Evolutionary conservation across 768 basidiomycete species (phyloP).

Genomic region (Pleurotus tuber-regium): DNA sequence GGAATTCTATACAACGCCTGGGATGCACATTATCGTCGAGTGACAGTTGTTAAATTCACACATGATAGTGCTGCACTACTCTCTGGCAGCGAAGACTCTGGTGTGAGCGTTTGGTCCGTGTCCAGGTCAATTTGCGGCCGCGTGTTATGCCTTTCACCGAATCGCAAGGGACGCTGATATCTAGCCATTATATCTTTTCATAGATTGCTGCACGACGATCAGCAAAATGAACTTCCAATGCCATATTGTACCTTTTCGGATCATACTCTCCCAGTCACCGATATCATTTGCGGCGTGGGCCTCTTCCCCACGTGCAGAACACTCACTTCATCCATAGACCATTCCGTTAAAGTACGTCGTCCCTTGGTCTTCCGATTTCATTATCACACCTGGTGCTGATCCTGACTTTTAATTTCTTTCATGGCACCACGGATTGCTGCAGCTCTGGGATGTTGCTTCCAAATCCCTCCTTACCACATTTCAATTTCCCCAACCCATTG

Average conservation of each 20-base stretch:
- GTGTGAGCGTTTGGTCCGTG: slow-evolving; percentile 85
- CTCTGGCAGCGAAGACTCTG: slow-evolving; percentile 89
- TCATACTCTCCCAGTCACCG: slow-evolving; percentile 88
- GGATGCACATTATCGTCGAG: slow-evolving; percentile 94
- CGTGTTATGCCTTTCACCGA: slow-evolving; percentile 10
- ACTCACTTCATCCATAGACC: slow-evolving; percentile 82
- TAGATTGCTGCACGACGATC: slow-evolving; percentile 74
- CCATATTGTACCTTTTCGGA: slow-evolving; percentile 83
- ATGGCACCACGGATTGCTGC: slow-evolving; percentile 13
- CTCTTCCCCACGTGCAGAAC: slow-evolving; percentile 73
- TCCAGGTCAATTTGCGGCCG: slow-evolving; percentile 60
- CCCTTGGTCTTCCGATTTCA: no score
- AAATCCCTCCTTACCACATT: slow-evolving; percentile 82
- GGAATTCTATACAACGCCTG: slow-evolving; percentile 90
- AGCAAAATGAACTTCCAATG: slow-evolving; percentile 71
- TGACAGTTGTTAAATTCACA: slow-evolving; percentile 82
- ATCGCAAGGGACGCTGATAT: slow-evolving; percentile 15
- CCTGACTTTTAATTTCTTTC: slow-evolving; percentile 10
- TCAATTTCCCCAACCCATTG: slow-evolving; percentile 76
- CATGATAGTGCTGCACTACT: slow-evolving; percentile 76
- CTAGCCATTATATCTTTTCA: slow-evolving; percentile 13
- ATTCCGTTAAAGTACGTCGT: slow-evolving; percentile 78
- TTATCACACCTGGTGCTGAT: background rate
- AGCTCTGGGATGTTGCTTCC: slow-evolving; percentile 83
- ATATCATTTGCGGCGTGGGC: slow-evolving; percentile 78